Percentiles rank a stretch among this genome's conserved stretches.
phyloP scores from a whole-genome alignment of 163 green algal genomes.

The Volvox carteri region DNA sequence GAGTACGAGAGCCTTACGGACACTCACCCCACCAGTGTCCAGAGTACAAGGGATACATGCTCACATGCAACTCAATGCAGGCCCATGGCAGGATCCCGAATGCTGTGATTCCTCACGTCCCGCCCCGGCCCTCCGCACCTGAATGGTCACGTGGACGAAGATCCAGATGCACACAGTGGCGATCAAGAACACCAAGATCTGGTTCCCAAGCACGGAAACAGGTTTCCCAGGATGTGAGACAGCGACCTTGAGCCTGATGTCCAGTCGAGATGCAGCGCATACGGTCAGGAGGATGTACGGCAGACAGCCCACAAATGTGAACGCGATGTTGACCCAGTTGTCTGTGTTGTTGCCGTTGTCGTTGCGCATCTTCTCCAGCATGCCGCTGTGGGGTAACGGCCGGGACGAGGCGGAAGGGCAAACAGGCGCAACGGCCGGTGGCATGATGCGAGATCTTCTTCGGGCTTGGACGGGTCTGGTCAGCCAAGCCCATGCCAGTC shows the following conservation, averaged over 20 bases:
- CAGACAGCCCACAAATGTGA: slow-evolving; percentile 15
- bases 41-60: too few relatives aligned
- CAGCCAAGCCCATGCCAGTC: too few relatives aligned
- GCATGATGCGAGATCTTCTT: too few relatives aligned
- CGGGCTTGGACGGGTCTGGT: too few relatives aligned
- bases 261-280: slow-evolving; percentile 47
- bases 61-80: too few relatives aligned
- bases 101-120: too few relatives aligned
- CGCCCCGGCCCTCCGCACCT: slow-evolving; percentile 12
- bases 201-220: slow-evolving; percentile 40
- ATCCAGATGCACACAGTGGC: slow-evolving; percentile 47
- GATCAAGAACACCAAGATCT: slow-evolving; percentile 64
- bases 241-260: slow-evolving; percentile 53
- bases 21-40: too few relatives aligned
- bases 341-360: slow-evolving; percentile 74
- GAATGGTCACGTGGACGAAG: slow-evolving; percentile 44
- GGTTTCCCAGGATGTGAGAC: too few relatives aligned
- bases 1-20: too few relatives aligned
- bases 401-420: background rate
- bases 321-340: slow-evolving; percentile 64
- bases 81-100: too few relatives aligned
- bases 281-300: slow-evolving; percentile 65
- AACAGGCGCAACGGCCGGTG: too few relatives aligned
- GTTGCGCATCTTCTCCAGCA: slow-evolving; percentile 73
- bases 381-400: slow-evolving; percentile 31